Conservation (phyloP, 1,139 yeast species). For the Tardiomyces blankii region DNA sequence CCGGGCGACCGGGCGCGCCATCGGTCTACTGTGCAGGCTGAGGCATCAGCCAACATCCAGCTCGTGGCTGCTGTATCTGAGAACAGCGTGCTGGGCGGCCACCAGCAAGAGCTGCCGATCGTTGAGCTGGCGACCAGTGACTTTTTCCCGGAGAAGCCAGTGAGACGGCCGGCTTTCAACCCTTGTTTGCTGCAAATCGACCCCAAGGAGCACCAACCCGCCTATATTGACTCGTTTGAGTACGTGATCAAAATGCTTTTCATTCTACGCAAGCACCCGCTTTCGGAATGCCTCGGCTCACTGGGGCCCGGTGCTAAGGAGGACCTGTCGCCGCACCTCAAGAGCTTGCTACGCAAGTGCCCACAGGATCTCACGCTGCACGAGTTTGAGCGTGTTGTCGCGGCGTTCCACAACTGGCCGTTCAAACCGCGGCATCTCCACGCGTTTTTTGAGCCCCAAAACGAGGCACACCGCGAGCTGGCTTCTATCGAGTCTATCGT, state of each 20-base stretch:
- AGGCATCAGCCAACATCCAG: constrained; percentile 43
- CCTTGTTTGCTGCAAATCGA: constrained; percentile 44
- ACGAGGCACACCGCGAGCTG: background rate
- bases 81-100: background rate
- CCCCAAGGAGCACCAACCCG: constrained; percentile 33
- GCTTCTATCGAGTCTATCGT: background rate
- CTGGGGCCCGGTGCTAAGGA: constrained; percentile 72
- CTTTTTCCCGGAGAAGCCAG: background rate
- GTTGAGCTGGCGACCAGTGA: background rate
- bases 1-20: constrained; percentile 38
- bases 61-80: background rate
- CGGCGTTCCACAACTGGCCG: constrained; percentile 64
- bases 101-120: background rate
- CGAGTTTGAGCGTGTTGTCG: constrained; percentile 42
- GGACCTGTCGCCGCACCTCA: constrained; percentile 40
- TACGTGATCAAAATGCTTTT: constrained; percentile 56
- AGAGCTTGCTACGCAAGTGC: constrained; percentile 33
- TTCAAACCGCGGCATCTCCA: constrained; percentile 58
- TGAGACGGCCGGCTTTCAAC: background rate
- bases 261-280: constrained; percentile 38
- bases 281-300: constrained; percentile 39
- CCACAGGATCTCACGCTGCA: constrained; percentile 42
- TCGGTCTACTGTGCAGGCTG: constrained; percentile 50
- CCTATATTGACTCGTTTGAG: constrained; percentile 48
- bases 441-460: constrained; percentile 21